Evolutionary conservation across 495 filamentous ascomycete genomes (phyloP).

Genomic region (Aspergillus campestris): DNA sequence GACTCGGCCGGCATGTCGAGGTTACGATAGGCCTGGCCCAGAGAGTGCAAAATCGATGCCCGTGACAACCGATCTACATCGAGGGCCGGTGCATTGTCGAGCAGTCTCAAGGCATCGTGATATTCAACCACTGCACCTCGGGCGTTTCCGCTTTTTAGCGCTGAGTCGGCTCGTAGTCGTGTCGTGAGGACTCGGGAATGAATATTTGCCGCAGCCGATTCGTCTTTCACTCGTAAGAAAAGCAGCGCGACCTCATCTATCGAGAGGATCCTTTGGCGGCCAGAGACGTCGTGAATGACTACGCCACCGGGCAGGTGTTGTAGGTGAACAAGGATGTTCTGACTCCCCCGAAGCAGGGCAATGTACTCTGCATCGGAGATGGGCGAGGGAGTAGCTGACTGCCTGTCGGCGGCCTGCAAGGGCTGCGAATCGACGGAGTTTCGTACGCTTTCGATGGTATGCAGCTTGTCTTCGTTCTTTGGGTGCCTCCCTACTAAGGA

Average conservation of each 20-base stretch:
- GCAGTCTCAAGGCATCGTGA: conserved; percentile 17
- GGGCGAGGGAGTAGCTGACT: conserved; percentile 4
- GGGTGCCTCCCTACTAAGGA: conserved; percentile 18
- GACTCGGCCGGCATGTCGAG: conserved; percentile 18
- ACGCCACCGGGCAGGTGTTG: conserved; percentile 18
- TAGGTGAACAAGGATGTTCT: conserved; percentile 19
- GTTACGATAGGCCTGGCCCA: conserved; percentile 19
- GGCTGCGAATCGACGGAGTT: conserved; percentile 3
- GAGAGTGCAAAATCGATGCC: conserved; percentile 17
- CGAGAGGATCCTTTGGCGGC: conserved; percentile 20
- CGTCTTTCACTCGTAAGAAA: conserved; percentile 17
- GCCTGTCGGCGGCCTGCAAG: not conserved
- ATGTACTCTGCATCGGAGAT: conserved; percentile 14
- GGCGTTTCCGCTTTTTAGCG: conserved; percentile 13
- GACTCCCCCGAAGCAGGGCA: conserved; percentile 11
- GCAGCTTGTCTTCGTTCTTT: conserved; percentile 11
- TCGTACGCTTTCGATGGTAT: conserved; percentile 8
- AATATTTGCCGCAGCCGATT: conserved; percentile 7
- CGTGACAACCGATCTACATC: conserved; percentile 17
- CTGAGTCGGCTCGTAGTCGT: conserved; percentile 12
- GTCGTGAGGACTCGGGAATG: conserved; percentile 12
- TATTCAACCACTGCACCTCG: conserved; percentile 17
- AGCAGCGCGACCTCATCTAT: conserved; percentile 22
- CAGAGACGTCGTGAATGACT: conserved; percentile 21
- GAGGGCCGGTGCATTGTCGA: conserved; percentile 13